phyloP scores from a whole-genome alignment of 176 grass and related monocot species.

The Eremochloa ophiuroides region DNA sequence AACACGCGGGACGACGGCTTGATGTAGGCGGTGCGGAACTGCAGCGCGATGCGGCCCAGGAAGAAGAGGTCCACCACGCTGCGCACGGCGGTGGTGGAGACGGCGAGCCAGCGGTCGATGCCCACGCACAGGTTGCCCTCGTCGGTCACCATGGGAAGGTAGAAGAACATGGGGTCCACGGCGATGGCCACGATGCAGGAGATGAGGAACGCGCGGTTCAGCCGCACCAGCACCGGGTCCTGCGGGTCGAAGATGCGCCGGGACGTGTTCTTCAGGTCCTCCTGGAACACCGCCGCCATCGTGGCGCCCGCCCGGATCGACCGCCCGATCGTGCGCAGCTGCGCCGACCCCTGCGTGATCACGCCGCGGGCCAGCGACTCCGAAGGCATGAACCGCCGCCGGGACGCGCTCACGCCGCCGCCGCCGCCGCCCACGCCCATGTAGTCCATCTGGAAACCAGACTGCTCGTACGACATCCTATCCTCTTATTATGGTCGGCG shows the following conservation, averaged over 20 bases:
- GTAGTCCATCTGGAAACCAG: slow-evolving; percentile 50
- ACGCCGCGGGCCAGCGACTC: slow-evolving; percentile 40
- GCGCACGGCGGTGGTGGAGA: slow-evolving; percentile 44
- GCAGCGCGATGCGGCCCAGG: slow-evolving; percentile 67
- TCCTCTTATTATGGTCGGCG: slow-evolving; percentile 40
- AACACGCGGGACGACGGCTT: slow-evolving; percentile 83
- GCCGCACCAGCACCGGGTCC: slow-evolving; percentile 54
- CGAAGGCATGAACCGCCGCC: slow-evolving; percentile 39
- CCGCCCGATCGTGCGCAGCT: slow-evolving; percentile 68
- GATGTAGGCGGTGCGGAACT: slow-evolving; percentile 93
- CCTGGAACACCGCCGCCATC: slow-evolving; percentile 78
- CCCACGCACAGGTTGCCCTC: slow-evolving; percentile 54
- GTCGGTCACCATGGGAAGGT: slow-evolving; percentile 44
- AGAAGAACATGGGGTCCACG: slow-evolving; percentile 90
- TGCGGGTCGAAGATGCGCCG: slow-evolving; percentile 86
- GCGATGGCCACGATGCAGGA: slow-evolving; percentile 75
- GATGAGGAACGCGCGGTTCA: slow-evolving; percentile 66
- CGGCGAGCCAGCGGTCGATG: slow-evolving; percentile 46
- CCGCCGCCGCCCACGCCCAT: background rate
- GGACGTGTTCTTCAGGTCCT: slow-evolving; percentile 74
- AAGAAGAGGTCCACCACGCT: slow-evolving; percentile 77
- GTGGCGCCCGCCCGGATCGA: slow-evolving; percentile 67
- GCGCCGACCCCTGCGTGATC: slow-evolving; percentile 56
- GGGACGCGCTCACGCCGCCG: slow-evolving; percentile 20
- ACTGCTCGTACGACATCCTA: slow-evolving; percentile 50